A percentile compares a stretch with the other conserved stretches of the same genome.
phyloP scores from a whole-genome alignment of 331 rosid species.

The Arachis monticola region DNA sequence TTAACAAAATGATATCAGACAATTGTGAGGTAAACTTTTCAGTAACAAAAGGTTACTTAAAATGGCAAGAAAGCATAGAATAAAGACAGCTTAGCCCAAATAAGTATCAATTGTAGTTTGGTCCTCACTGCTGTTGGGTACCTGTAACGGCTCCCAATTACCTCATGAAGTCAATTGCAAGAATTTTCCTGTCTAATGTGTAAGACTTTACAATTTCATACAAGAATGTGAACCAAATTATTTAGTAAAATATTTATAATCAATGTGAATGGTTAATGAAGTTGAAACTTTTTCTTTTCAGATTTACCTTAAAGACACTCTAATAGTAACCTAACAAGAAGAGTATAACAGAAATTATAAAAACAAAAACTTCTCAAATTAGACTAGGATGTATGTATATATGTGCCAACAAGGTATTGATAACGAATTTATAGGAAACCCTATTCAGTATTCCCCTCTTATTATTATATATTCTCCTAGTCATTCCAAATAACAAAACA shows the following conservation, averaged over 20 bases:
- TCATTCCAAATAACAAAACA: too few species aligned
- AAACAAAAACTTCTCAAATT: too few species aligned
- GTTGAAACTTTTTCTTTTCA: too few species aligned
- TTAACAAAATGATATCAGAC: neutral
- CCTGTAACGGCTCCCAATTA: neutral
- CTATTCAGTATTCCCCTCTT: too few species aligned
- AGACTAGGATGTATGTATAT: too few species aligned
- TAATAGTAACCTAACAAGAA: too few species aligned
- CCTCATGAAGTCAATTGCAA: conserved; percentile 19
- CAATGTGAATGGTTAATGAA: too few species aligned
- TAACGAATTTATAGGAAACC: too few species aligned
- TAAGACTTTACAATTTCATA: neutral
- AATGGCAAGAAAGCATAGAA: neutral
- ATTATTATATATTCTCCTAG: too few species aligned
- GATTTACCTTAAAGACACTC: too few species aligned
- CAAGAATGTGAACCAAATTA: neutral
- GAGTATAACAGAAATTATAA: too few species aligned
- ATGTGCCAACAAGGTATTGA: too few species aligned
- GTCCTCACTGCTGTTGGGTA: neutral
- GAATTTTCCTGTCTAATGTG: neutral
- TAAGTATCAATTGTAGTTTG: conserved; percentile 6
- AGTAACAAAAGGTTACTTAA: neutral
- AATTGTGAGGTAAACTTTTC: conserved; percentile 18
- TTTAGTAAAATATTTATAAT: neutral
- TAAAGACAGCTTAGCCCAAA: neutral